Evolutionary conservation across 2,329 filamentous ascomycete genomes (phyloP).

Genomic region (Monilinia aucupariae): DNA sequence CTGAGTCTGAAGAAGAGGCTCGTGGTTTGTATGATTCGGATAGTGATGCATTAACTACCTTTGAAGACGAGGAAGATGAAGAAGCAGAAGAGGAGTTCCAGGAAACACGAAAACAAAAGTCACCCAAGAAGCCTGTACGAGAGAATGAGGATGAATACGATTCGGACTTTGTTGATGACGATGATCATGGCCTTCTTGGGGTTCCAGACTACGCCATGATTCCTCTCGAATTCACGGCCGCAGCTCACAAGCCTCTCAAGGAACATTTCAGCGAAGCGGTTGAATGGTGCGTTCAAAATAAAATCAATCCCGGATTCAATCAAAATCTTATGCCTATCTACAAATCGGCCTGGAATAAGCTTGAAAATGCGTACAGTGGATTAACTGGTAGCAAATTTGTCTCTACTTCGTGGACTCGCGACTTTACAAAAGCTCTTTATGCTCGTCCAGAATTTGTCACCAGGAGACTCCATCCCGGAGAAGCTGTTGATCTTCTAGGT

Average conservation of each 20-base stretch:
- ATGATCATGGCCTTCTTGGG: constrained; percentile 52
- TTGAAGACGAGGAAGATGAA: constrained; percentile 41
- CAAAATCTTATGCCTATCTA: constrained; percentile 57
- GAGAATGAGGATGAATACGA: constrained; percentile 26
- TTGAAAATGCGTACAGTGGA: constrained; percentile 65
- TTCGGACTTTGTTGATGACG: constrained; percentile 55
- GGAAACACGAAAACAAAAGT: constrained; percentile 10
- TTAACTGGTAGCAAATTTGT: constrained; percentile 66
- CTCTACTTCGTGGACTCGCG: constrained; percentile 62
- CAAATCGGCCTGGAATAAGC: constrained; percentile 60
- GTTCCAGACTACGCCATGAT: constrained; percentile 48
- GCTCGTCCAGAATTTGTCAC: constrained; percentile 54
- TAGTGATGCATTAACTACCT: constrained; percentile 42
- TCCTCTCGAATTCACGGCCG: constrained; percentile 63
- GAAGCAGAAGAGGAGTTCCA: constrained; percentile 18
- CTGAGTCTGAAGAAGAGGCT: constrained; percentile 32
- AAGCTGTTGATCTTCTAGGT: constrained; percentile 41
- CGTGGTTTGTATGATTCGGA: constrained; percentile 20
- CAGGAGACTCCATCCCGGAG: constrained; percentile 26
- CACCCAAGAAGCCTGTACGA: constrained; percentile 8
- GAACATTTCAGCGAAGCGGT: constrained; percentile 69
- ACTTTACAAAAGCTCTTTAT: constrained; percentile 61
- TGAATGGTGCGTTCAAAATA: constrained; percentile 77
- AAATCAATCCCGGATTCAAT: constrained; percentile 66
- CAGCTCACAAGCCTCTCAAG: constrained; percentile 60